Evolutionary conservation across 768 basidiomycete genomes (phyloP), one percentile per base, ranked within the genome.

Genomic region (Suillus discolor): DNA sequence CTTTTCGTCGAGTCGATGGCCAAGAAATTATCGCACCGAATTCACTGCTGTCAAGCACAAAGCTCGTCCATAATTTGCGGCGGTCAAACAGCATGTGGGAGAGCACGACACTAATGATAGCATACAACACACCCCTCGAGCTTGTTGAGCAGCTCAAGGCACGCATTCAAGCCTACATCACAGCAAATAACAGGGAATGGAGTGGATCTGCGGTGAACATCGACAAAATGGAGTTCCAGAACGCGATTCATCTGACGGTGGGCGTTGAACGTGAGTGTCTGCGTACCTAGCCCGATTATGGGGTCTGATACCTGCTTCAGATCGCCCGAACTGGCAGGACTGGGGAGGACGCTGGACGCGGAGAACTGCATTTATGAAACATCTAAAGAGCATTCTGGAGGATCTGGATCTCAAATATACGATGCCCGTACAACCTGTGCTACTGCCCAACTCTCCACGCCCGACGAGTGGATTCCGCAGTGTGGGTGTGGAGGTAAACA

Each of bases 311-410:
- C 51, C 54, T 49, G 23, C 44, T 59, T 55, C 64, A 90, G 89
- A 93, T 76, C 87, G 89, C 62, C 83, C 88, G 44, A 92, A 92
- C 72, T 94, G 92, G 92, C 92, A 93, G 72, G 91, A 93, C 72
- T 94, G 92, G 92, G 91, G 90, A 57, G 92, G 86, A 23, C 82
- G 91, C 65, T 92, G 90, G 91, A 80, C 79, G 9, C 87, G 91
- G 55, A 87, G 92, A 67, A 93, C 86, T 13, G 80, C 77, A 28
- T 91, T 93, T 75, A 93, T 93, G 92, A 85, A 88, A 45, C 75
- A 89, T 69, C 80, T 94, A 57, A 92, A 91, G 77, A 84, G 79
- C 6, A 73, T 88, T 16, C 78, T 93, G 62, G 91, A 93, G 74
- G 91, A 92, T 39, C 84, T 94, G 59, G 89, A 91, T 70, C 77